Evolutionary conservation across 2,329 filamentous ascomycete genomes (phyloP), one percentile per base, ranked within the genome.

Genomic region (Fusarium falciforme): DNA sequence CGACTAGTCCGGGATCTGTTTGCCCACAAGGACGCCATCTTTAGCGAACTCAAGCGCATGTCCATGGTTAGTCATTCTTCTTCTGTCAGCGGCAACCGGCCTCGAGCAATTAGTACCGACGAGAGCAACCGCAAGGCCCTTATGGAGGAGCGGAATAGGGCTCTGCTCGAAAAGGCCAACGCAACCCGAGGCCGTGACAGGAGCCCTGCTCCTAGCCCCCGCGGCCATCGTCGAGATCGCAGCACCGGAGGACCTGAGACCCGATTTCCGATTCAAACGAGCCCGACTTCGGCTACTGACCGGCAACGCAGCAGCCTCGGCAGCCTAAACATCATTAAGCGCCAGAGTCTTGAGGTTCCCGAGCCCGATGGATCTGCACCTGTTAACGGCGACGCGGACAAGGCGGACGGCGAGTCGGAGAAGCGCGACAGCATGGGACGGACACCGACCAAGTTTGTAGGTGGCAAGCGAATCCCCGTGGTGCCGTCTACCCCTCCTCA

Each of bases 51-150:
- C 72, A 99, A 99, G 87, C 95, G 96, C 76, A 93, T 95, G 81
- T 94, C 93, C 49, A 90, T 90, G 11, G 87, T 93, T 20, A 90
- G 88, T 14, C 90, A 93, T 77, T 89, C 89, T n/a, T 86, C 88
- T 49, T 92, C 92, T 2, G 80, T 88, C 33, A 80, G 79, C 52
- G 84, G 83, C 72, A 89, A 87, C 76, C 91, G 94, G 47, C 93
- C 94, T 27, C 93, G 96, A 57, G 95, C 95, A 33, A 94, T 98
- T 79, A 97, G 94, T 81, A 97, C 95, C 1, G 95, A 99, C 80
- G 96, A 99, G 86, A 97, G 94, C 84, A 97, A 97, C 83, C 93
- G 96, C 69, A 94, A 95, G 79, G 94, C 94, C 52, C 92, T 97
- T 76, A 96, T 98, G 91, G 96, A 98, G 83, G 96, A 98, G 81